Base-by-base conservation (phyloP, 768 basidiomycete species). In the Mycena olivaceomarginata region DNA sequence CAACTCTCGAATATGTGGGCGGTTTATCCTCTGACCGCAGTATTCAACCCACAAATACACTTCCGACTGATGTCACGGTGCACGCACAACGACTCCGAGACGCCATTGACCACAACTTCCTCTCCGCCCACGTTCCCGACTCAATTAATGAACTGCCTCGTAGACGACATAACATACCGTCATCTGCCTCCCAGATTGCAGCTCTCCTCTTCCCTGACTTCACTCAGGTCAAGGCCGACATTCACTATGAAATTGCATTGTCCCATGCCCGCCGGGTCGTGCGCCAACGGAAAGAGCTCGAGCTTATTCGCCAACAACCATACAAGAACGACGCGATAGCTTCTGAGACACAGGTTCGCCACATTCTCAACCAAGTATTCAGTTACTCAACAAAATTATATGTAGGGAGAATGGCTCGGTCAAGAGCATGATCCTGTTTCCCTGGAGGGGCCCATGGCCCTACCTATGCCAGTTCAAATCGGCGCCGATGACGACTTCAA, bases 381-480 rank as follows among this genome's bases (percentile, higher is more conserved):
- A 25, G n/a, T 65, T 13, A 15, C 25, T 70, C 4, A 71, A 71
- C 22, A 53, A 18, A 39, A 43, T 48, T 22, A 4, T 20, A 15
- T 31, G 31, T 16, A 77, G 72, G 68, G 67, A 46, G 67, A 65
- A 43, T 73, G 73, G 77, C 68, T 22, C 4, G 77, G 72, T 20
- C 76, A 78, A 45, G 67, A 68, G 31, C 64, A 40, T 12, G 79
- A 80, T 64, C 77, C 77, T n/a, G 69, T 80, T 7, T 76, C 79
- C 11, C 22, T 80, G 16, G 77, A 72, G 18, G 79, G 79, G 4
- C 73, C 74, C 8, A 57, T 10, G 12, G 70, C 77, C 20, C 37
- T 66, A 9, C 79, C 79, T 11, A 75, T 76, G 79, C 79, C 79
- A 13, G 79, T 80, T 2, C 51, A 75, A 57, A 80, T 80, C 53